Base-by-base conservation (phyloP, 257 asterid species). In the Leonotis leonurus region DNA sequence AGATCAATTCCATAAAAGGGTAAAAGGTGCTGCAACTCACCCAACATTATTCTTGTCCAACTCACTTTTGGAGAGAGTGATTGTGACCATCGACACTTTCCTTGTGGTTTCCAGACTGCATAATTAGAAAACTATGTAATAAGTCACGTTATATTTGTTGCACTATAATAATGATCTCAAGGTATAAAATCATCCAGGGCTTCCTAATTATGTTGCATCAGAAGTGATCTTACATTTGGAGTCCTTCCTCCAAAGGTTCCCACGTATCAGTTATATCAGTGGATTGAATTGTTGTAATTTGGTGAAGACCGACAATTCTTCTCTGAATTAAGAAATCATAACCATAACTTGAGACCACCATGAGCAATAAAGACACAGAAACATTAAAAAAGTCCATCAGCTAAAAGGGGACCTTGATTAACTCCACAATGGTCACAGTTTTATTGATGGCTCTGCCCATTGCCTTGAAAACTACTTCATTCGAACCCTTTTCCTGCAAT, bases 241-340 rank as follows among this genome's bases (percentile, higher is more conserved):
- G 95, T 68, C 97, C 98, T 80, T 92, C 98, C 80, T 92, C 98
- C 26, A 92, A 78, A 53, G 98, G 98, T 77, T 92, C 98, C 96
- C 95, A 92, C 30, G 93, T 92, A 76, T 92, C 98, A 30, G 88
- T 92, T 58, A 92, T 84, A 69, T 92, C 95, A 18, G 86, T 86
- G 79, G 98, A 92, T 43, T 87, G 83, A 64, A 92, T 88, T 29
- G 85, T 64, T 5, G 95, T 86, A 45, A 83, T 73, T 77, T 92
- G 98, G 83, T 88, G 95, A 78, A 92, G 95, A 63, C 95, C 98
- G 69, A 86, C 94, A 77, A 92, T 88, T 75, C 98, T 86, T 81
- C 98, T 81, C 98, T 88, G 81, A 52, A 65, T 62, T 36, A 51
- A 60, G 60, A n/a, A 49, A 20, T 27, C 18, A 14, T 8, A n/a